Conservation (phyloP, 1,284 basidiomycete genomes). For the Cryptococcus sp. region DNA sequence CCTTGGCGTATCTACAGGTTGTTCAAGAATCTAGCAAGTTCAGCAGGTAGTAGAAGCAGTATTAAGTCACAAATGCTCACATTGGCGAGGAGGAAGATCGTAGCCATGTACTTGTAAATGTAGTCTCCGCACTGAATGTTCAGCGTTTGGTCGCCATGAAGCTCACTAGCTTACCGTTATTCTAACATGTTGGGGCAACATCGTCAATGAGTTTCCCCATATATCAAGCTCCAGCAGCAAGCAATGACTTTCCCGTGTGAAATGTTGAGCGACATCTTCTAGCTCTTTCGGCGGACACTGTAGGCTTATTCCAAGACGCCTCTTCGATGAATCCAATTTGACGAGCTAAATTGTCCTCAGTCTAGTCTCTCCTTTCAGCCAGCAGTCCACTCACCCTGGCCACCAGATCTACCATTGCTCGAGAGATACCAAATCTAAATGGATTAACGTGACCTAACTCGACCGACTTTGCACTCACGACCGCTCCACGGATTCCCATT, state of each 20-base stretch:
- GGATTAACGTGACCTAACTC: neutral
- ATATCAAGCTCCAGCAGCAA: conserved; percentile 28
- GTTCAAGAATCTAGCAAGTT: conserved; percentile 23
- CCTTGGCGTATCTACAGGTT: conserved; percentile 13
- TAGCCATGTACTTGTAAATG: conserved; percentile 33
- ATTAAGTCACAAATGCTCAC: conserved; percentile 9
- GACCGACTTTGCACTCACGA: neutral
- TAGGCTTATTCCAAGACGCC: conserved; percentile 17
- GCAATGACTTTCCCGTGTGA: conserved; percentile 19
- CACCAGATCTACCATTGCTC: conserved; percentile 33
- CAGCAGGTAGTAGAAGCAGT: neutral
- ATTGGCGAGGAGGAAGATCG: conserved; percentile 26
- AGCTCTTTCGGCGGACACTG: conserved; percentile 15
- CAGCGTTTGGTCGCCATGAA: neutral
- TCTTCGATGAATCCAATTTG: conserved; percentile 22
- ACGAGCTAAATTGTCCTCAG: too few species aligned
- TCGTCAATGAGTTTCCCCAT: conserved; percentile 29
- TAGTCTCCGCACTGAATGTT: conserved; percentile 30
- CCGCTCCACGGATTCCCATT: conserved; percentile 36
- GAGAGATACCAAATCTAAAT: conserved; percentile 23
- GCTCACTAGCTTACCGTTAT: conserved; percentile 19
- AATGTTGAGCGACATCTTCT: conserved; percentile 21
- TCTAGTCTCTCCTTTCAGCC: neutral
- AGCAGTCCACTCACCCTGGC: conserved; percentile 17
- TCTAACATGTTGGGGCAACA: conserved; percentile 24